Evolutionary conservation across 2,329 filamentous ascomycete species (phyloP).

Genomic region (Bretziella fagacearum): DNA sequence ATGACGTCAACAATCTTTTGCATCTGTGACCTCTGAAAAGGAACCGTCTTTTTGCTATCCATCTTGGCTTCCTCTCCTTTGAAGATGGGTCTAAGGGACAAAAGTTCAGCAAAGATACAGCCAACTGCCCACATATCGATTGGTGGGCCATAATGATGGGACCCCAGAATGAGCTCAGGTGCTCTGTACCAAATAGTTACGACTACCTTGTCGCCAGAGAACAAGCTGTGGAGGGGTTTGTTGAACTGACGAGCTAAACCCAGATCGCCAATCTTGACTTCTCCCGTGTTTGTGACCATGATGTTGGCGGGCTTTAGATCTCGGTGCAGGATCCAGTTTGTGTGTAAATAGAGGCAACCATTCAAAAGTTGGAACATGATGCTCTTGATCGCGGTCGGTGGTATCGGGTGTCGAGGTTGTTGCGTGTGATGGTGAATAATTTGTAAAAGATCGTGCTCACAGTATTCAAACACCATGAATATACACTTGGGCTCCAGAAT

Average conservation of each 20-base stretch:
- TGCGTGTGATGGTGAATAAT: conserved; percentile 97
- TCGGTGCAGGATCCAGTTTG: conserved; percentile 92
- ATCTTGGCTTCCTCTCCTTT: conserved; percentile 99
- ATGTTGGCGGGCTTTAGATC: conserved; percentile 98
- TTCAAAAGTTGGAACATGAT: conserved; percentile 94
- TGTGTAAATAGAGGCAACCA: conserved; percentile 84
- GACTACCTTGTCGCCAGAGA: conserved; percentile 90
- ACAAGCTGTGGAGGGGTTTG: conserved; percentile 82
- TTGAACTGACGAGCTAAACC: conserved; percentile 84
- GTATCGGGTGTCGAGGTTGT: conserved; percentile 72
- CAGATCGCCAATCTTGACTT: conserved; percentile 88
- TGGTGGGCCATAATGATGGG: conserved; percentile 89
- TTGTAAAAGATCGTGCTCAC: conserved; percentile 90
- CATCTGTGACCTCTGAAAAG: conserved; percentile 97
- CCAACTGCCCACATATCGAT: conserved; percentile 97
- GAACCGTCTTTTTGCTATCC: conserved; percentile 94
- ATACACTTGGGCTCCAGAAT: conserved; percentile 98
- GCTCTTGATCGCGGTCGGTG: conserved; percentile 73
- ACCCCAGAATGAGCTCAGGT: conserved; percentile 80
- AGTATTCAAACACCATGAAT: conserved; percentile 98
- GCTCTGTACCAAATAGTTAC: conserved; percentile 99
- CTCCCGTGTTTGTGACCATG: conserved; percentile 81
- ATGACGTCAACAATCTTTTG: conserved; percentile 96
- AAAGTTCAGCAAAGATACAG: conserved; percentile 89
- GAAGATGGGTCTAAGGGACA: conserved; percentile 85